Evolutionary conservation across 2,329 filamentous ascomycete species (phyloP).

Genomic region (Mariannaea sp.): DNA sequence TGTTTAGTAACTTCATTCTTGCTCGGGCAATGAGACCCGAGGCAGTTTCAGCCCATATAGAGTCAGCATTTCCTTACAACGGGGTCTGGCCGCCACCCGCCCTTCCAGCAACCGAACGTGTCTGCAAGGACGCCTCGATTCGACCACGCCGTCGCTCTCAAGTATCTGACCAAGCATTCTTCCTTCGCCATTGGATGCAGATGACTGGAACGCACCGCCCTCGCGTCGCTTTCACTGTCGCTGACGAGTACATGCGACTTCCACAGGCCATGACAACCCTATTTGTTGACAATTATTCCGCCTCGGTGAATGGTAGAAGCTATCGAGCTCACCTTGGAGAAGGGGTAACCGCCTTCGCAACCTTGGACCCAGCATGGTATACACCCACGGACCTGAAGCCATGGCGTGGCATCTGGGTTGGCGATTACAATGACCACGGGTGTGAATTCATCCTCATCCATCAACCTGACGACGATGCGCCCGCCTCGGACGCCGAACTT

Average conservation of each 20-base stretch:
- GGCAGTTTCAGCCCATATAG: slow-evolving; percentile 38
- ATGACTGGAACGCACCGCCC: slow-evolving; percentile 50
- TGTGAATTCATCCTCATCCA: slow-evolving; percentile 85
- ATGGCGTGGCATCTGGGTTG: slow-evolving; percentile 89
- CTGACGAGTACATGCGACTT: slow-evolving; percentile 25
- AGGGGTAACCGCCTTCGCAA: slow-evolving; percentile 67
- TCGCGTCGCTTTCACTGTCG: slow-evolving; percentile 28
- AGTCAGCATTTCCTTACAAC: slow-evolving; percentile 49
- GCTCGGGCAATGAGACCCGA: slow-evolving; percentile 55
- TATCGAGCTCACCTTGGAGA: slow-evolving; percentile 57
- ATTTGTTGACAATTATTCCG: slow-evolving; percentile 10
- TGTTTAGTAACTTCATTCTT: slow-evolving; percentile 72
- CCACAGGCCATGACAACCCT: slow-evolving; percentile 25
- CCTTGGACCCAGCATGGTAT: slow-evolving; percentile 75
- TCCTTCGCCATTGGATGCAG: slow-evolving; percentile 77
- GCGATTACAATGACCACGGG: slow-evolving; percentile 86
- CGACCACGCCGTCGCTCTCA: slow-evolving; percentile 58
- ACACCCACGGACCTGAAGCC: slow-evolving; percentile 80
- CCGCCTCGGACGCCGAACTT: slow-evolving; percentile 46
- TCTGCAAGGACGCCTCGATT: slow-evolving; percentile 41
- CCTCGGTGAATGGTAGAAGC: slow-evolving; percentile 18
- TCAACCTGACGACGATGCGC: slow-evolving; percentile 62
- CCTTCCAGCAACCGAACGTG: slow-evolving; percentile 67
- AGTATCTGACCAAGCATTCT: slow-evolving; percentile 72
- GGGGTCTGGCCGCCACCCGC: slow-evolving; percentile 76